Conservation (phyloP, 495 filamentous ascomycete species). For the Aspergillus coremiiformis region DNA sequence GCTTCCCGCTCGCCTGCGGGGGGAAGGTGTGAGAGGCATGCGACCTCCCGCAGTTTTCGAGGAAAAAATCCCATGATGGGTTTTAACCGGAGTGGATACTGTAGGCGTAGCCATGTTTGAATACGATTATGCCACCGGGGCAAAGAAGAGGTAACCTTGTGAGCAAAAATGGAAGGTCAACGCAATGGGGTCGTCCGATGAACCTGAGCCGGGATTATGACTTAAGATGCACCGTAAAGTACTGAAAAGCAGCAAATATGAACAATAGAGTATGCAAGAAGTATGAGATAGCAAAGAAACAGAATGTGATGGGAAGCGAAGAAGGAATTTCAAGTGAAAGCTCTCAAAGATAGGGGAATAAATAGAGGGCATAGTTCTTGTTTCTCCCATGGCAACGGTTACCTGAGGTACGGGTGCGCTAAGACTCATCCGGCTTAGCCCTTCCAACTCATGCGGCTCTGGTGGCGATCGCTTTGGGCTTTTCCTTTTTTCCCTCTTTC, state of each 20-base stretch:
- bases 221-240: slow-evolving; percentile 12
- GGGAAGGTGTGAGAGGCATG: slow-evolving; percentile 90
- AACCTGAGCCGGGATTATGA: slow-evolving; percentile 13
- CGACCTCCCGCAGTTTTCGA: slow-evolving; percentile 88
- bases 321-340: slow-evolving; percentile 7
- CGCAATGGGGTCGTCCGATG: slow-evolving; percentile 5
- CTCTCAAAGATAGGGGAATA: slow-evolving; percentile 25
- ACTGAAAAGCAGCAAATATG: slow-evolving; percentile 20
- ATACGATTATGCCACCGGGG: slow-evolving; percentile 19
- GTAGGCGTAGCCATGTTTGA: slow-evolving; percentile 76
- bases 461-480: slow-evolving; percentile 16
- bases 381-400: slow-evolving; percentile 37
- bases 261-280: slow-evolving; percentile 22
- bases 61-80: slow-evolving; percentile 87
- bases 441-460: slow-evolving; percentile 31
- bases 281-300: slow-evolving; percentile 14
- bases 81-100: slow-evolving; percentile 88
- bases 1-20: slow-evolving; percentile 50
- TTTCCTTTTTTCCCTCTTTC: slow-evolving; percentile 1
- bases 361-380: slow-evolving; percentile 33
- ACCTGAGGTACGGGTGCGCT: slow-evolving; percentile 32
- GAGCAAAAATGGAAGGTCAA: neutral
- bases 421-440: slow-evolving; percentile 11
- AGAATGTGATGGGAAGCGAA: slow-evolving; percentile 14
- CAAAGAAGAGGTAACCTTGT: slow-evolving; percentile 4